Evolutionary conservation across 306 rosid species (phyloP), one percentile per base, ranked within the genome.

Genomic region (Neltuma alba): DNA sequence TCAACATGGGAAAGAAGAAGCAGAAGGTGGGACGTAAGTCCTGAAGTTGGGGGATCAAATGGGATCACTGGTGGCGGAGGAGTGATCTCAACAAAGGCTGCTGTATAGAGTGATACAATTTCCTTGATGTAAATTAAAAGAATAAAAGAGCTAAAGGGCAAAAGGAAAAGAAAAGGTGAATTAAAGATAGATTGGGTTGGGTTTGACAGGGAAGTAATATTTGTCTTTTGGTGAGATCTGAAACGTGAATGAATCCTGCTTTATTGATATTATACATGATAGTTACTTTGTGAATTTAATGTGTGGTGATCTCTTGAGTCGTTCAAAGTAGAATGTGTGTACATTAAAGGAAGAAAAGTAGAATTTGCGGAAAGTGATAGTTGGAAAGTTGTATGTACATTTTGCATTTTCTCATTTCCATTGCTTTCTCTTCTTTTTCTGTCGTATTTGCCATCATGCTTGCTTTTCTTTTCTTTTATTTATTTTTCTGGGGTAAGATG

Each of bases 1-100:
- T 70, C 77, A 12, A 73, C 81, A 25, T 83, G 90, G 84, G 89
- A 84, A 41, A 76, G 89, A 45, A 45, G 86, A 64, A 87, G 82
- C 70, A 25, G 61, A 77, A 85, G 80, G 78, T 83, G 87, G 78
- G 86, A 85, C 37, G 54, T 77, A 38, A 48, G 74, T 42, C 75
- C 82, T 20, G 36, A 76, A 76, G 83, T 57, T 72, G 88, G 85
- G 28, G 83, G 78, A 57, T 85, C 85, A 5, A 74, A 74, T 57
- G 36, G 82, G 44, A 67, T 37, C 18, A 58, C 52, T 21, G 21
- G 48, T 45, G 80, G 55, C 34, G 13, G 31, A 63, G 70, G 36
- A 31, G 82, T 45, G 42, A 74, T 66, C 61, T 63, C 70, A 34
- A 44, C 76, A 1, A 25, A 74, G 58, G 76, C 75, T 61, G 48